A percentile compares a stretch with the other conserved stretches of the same genome.
Conservation (phyloP, 2,329 filamentous ascomycete genomes). For the Orbilia ellipsospora region DNA sequence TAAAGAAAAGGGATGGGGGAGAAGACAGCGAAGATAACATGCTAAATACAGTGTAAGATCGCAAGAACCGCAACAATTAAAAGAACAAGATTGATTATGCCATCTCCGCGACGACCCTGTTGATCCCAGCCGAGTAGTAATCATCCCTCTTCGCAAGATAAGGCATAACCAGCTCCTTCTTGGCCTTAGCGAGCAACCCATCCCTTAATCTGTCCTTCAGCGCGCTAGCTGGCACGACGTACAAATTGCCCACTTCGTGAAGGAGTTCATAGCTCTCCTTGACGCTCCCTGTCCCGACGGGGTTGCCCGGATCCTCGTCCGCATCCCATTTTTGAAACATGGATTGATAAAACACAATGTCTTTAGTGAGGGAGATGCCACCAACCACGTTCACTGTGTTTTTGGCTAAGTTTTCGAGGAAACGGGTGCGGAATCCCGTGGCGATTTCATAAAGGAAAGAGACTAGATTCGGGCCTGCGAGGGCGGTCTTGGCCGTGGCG, state of each 20-base stretch:
- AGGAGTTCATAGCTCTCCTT: constrained; percentile 81
- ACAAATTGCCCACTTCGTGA: constrained; percentile 92
- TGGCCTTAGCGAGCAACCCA: constrained; percentile 59
- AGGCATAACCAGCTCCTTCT: constrained; percentile 58
- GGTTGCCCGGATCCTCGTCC: constrained; percentile 62
- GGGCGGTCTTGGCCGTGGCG: constrained; percentile 72
- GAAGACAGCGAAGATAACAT: constrained; percentile 1
- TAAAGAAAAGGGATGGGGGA: not conserved
- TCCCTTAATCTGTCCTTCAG: constrained; percentile 67
- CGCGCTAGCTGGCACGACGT: constrained; percentile 76
- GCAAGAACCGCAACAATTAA: not conserved
- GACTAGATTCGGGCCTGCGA: constrained; percentile 85
- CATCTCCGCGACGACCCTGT: constrained; percentile 56
- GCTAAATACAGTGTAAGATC: constrained; percentile 1
- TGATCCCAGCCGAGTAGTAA: constrained; percentile 58
- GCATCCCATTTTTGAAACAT: constrained; percentile 84
- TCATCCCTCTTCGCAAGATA: constrained; percentile 59
- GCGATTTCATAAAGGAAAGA: constrained; percentile 86
- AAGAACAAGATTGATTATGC: not conserved
- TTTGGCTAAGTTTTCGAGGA: constrained; percentile 93
- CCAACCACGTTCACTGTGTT: constrained; percentile 93
- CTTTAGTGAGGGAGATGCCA: constrained; percentile 93
- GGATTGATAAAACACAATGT: constrained; percentile 91
- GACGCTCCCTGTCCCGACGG: constrained; percentile 65
- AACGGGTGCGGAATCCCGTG: constrained; percentile 77